Evolutionary conservation across 2,329 filamentous ascomycete species (phyloP), one percentile per base, ranked within the genome.

Genomic region (Fusarium irregulare): DNA sequence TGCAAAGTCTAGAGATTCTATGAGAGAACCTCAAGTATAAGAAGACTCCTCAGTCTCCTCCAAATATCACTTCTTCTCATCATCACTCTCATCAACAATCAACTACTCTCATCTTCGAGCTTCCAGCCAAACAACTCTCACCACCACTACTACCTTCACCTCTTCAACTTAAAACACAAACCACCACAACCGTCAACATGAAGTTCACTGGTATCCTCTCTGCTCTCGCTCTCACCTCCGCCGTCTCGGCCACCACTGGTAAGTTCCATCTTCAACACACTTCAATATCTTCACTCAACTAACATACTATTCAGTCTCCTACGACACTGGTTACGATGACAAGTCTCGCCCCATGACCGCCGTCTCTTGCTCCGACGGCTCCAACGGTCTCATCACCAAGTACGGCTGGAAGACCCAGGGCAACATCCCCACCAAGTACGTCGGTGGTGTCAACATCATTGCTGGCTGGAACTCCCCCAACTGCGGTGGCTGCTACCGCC

Each of bases 321-420:
- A 90, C 80, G 92, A 94, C 81, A 80, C 82, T 21, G 88, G 86
- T 76, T 96, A 93, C 81, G 92, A 94, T 76, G 82, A 90, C 68
- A 78, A 77, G 47, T 71, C 71, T 64, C 86, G 88, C 61, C 83
- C 86, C 46, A 78, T 94, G 57, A 83, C 80, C 34, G 78, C 76
- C 7, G 85, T 93, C 46, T 78, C 89, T 66, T 93, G 91, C 86
- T 91, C 88, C 32, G 88, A 93, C 76, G 91, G 91, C 57, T 48
- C 67, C 66, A 90, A 92, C 79, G 91, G 91, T 61, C 84, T 93
- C 66, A 87, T 87, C 68, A 88, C 86, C 73, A 85, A 83, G 74
- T 88, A 87, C 80, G 83, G 83, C 73, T 92, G 87, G 87, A 76
- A 80, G 55, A 88, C 80, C 1, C 86, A 89, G 78, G 83, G 83